Percentiles rank a stretch among this genome's conserved stretches.
Evolutionary conservation across 768 basidiomycete species (phyloP).

Genomic region (Boletus subparvulus): DNA sequence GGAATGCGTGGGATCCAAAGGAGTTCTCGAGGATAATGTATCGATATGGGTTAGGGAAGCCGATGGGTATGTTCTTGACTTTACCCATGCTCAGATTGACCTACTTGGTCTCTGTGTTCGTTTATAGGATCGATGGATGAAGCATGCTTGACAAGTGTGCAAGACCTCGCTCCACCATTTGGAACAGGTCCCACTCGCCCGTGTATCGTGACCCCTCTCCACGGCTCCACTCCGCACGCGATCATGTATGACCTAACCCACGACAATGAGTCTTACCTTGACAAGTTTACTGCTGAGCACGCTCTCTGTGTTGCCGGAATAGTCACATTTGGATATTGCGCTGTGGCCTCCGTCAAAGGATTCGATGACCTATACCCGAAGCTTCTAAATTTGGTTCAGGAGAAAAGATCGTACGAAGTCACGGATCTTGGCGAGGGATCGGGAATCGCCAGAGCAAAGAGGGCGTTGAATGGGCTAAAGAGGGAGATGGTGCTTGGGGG

Average conservation of each 20-base stretch:
- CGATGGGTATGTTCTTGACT: conserved; percentile 61
- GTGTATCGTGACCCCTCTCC: conserved; percentile 74
- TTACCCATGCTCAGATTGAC: background rate
- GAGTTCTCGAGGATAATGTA: conserved; percentile 88
- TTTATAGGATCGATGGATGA: conserved; percentile 85
- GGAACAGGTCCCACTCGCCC: conserved; percentile 76
- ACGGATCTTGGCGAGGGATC: conserved; percentile 55
- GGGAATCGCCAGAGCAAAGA: conserved; percentile 58
- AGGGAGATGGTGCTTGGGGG: conserved; percentile 88
- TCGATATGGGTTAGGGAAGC: conserved; percentile 88
- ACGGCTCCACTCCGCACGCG: conserved; percentile 89
- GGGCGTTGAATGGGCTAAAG: conserved; percentile 83
- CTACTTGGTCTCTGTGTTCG: background rate
- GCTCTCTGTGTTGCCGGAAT: conserved; percentile 92
- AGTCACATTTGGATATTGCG: conserved; percentile 87
- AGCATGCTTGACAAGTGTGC: conserved; percentile 74
- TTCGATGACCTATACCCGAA: conserved; percentile 98
- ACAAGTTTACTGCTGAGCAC: conserved; percentile 93
- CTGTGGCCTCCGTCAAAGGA: conserved; percentile 92
- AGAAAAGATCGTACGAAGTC: conserved; percentile 77
- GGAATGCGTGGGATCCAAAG: conserved; percentile 86
- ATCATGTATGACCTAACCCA: conserved; percentile 95
- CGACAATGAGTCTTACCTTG: conserved; percentile 90
- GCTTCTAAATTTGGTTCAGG: conserved; percentile 83
- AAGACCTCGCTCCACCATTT: conserved; percentile 78